phyloP scores from a whole-genome alignment of 371 early-diverging fungal species.

The Haplosporangium sp. region DNA sequence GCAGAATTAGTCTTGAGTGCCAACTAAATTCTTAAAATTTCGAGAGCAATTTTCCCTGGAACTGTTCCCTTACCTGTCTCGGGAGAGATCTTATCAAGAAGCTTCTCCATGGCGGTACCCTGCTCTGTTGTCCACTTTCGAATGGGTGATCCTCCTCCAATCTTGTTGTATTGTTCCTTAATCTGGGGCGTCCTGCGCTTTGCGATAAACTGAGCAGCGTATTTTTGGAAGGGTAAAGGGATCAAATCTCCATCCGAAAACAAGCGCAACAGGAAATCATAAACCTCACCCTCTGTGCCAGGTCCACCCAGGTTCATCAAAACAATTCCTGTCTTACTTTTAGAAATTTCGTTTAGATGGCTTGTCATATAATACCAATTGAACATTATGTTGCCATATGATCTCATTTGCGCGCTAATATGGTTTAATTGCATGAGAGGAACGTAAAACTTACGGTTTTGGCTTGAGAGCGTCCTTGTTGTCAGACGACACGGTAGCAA shows the following conservation, averaged over 20 bases:
- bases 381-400: no score
- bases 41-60: not conserved
- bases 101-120: constrained; percentile 80
- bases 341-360: not conserved
- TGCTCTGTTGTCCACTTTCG: constrained; percentile 90
- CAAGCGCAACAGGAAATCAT: constrained; percentile 84
- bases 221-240: constrained; percentile 86
- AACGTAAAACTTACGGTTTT: constrained; percentile 39
- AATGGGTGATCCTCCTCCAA: constrained; percentile 97
- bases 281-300: constrained; percentile 79
- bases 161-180: constrained; percentile 88
- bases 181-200: constrained; percentile 89
- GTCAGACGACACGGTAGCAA: constrained; percentile 18
- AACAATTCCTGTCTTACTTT: constrained; percentile 78
- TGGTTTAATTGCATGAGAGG: no score
- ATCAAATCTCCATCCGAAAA: constrained; percentile 96
- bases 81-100: constrained; percentile 82
- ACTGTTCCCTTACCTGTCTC: constrained; percentile 71
- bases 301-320: constrained; percentile 97
- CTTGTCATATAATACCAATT: no score
- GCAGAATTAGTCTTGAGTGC: not conserved
- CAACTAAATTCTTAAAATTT: not conserved
- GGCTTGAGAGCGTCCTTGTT: constrained; percentile 15
- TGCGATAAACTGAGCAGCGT: constrained; percentile 84
- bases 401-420: no score